These are phyloP conservation scores for Pholiota microspora DNA, from an alignment of 768 basidiomycete genomes.

Conservation along the genomic window DNA sequence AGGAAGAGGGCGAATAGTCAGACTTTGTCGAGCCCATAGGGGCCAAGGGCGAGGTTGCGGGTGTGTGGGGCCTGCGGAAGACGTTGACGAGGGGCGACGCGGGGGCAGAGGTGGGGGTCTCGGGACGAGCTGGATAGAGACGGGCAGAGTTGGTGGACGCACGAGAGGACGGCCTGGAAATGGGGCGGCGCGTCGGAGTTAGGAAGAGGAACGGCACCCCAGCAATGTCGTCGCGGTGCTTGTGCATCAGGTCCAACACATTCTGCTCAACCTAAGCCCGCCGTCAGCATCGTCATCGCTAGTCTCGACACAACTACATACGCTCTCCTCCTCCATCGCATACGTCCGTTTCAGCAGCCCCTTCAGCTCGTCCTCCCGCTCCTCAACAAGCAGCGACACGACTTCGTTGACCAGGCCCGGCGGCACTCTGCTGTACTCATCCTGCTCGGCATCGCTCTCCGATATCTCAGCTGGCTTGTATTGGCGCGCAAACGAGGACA, in stretches of 20 bases:
- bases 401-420: constrained; percentile 68
- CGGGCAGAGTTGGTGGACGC: constrained; percentile 70
- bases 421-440: constrained; percentile 51
- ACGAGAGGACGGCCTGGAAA: constrained; percentile 79
- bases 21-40: constrained; percentile 44
- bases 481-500: constrained; percentile 70
- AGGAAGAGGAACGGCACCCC: constrained; percentile 83
- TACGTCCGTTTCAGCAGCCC: constrained; percentile 66
- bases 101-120: constrained; percentile 75
- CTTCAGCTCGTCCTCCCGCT: constrained; percentile 89
- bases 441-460: constrained; percentile 56
- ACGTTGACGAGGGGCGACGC: constrained; percentile 72
- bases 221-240: constrained; percentile 82
- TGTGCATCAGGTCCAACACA: constrained; percentile 94
- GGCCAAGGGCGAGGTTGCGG: constrained; percentile 74
- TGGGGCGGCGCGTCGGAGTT: constrained; percentile 74
- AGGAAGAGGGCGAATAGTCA: constrained; percentile 62
- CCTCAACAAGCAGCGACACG: constrained; percentile 68
- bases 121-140: constrained; percentile 61
- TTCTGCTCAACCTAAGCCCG: constrained; percentile 72
- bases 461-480: constrained; percentile 59
- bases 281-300: constrained; percentile 14
- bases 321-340: constrained; percentile 67
- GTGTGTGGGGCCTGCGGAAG: constrained; percentile 79
- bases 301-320: constrained; percentile 31